Evolutionary conservation across 1,284 basidiomycete species (phyloP), one percentile per base, ranked within the genome.

Genomic region (Cryptococcus sp.): DNA sequence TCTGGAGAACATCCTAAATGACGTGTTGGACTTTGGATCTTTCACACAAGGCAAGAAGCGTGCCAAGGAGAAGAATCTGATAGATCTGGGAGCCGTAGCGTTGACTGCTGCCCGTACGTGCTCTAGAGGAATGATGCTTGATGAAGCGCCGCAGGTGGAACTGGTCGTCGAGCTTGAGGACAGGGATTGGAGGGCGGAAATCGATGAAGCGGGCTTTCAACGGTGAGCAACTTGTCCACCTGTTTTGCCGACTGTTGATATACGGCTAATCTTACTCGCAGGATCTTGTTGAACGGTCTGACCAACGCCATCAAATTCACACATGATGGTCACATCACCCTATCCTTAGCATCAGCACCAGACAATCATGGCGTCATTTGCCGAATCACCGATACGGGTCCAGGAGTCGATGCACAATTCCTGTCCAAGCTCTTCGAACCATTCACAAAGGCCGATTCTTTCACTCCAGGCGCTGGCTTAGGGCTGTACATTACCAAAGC

Each of bases 241-340:
- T 23, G 5, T 16, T 25, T 27, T 10, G 22, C 10, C 50, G 70
- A 22, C 61, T n/a, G 35, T 23, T 25, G 50, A 58, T n/a, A 22
- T 20, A 20, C 23, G 23, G 17, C 42, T 35, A 39, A 11, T 43
- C 43, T 50, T 15, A 5, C 46, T 35, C 42, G 59, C n/a, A 76
- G 79, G 55, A 73, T 78, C 19, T 52, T 79, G 40, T 69, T 74
- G 55, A 79, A 80, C 66, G 63, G 78, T 35, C 53, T 80, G 40
- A 73, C 74, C 40, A 80, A 80, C 60, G 75, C 77, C n/a, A 71
- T 78, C 69, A 78, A 78, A 51, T 79, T 79, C 59, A 77, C 75
- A 15, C 62, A 70, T 20, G 22, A 50, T 0, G 78, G 78, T n/a
- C 52, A 45, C 7, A 67, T 71, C 47, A 51, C 52, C 25, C n/a